A percentile compares a stretch with the other conserved stretches of the same genome.
Conservation (phyloP, 2,329 filamentous ascomycete species). For the Ophiocordyceps camponoti-saundersi region DNA sequence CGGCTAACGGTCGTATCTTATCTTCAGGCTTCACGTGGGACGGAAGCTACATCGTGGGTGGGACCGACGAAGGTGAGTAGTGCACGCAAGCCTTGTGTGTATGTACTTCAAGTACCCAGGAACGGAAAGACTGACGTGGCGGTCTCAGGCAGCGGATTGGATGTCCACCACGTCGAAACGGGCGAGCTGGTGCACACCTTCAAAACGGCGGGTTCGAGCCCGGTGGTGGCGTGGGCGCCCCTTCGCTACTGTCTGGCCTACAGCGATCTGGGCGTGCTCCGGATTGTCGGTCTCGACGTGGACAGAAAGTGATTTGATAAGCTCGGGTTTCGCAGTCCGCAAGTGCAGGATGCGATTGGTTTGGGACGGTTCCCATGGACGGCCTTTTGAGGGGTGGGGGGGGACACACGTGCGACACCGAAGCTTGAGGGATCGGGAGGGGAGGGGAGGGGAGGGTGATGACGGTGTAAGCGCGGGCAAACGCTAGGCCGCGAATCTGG, state of each 20-base stretch:
- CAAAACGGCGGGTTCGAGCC: slow-evolving; percentile 47
- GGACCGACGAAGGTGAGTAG: slow-evolving; percentile 49
- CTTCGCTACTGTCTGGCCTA: slow-evolving; percentile 60
- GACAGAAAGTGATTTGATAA: slow-evolving; percentile 17
- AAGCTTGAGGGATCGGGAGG: neutral
- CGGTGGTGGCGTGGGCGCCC: slow-evolving; percentile 61
- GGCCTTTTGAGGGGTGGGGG: neutral
- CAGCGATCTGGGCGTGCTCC: slow-evolving; percentile 49
- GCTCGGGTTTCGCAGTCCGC: neutral
- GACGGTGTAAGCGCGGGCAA: neutral
- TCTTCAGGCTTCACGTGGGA: slow-evolving; percentile 56
- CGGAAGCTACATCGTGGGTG: slow-evolving; percentile 56
- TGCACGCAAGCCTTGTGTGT: neutral
- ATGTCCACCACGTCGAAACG: slow-evolving; percentile 56
- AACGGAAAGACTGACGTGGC: neutral
- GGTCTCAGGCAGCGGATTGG: slow-evolving; percentile 37
- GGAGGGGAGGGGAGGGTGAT: too few species aligned
- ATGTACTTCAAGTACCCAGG: too few species aligned
- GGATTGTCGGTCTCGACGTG: slow-evolving; percentile 47
- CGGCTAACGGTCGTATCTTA: neutral
- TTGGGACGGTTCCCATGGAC: neutral
- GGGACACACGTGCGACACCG: neutral
- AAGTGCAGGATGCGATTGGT: neutral
- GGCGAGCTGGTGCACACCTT: slow-evolving; percentile 57
- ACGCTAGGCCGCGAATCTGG: neutral